Conservation (phyloP, 2,329 filamentous ascomycete genomes). For the Stemphylium vesicarium region DNA sequence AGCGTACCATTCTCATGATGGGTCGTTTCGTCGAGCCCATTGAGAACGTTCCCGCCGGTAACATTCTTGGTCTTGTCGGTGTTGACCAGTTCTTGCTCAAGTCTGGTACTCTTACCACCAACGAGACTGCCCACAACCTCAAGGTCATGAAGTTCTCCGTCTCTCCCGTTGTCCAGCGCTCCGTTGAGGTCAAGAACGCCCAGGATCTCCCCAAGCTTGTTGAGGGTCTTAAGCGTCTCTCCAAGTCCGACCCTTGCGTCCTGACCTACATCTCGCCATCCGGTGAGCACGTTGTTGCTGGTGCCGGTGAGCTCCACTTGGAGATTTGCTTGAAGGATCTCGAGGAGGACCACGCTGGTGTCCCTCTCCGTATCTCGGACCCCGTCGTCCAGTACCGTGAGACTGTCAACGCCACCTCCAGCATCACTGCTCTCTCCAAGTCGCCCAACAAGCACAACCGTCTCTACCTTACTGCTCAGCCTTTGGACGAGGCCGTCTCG, state of each 20-base stretch:
- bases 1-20: constrained; percentile 99
- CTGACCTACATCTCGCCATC: constrained; percentile 87
- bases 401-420: constrained; percentile 82
- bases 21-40: constrained; percentile 98
- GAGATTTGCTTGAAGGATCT: constrained; percentile 99
- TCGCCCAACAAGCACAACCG: constrained; percentile 99
- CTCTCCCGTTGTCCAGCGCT: constrained; percentile 96
- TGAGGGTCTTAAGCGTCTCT: constrained; percentile 99
- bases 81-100: constrained; percentile 99
- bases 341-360: constrained; percentile 98
- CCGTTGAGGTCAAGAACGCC: constrained; percentile 99
- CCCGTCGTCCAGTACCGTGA: constrained; percentile 99
- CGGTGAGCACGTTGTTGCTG: constrained; percentile 98
- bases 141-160: constrained; percentile 99
- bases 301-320: constrained; percentile 98
- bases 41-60: constrained; percentile 98
- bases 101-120: constrained; percentile 98
- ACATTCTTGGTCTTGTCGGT: constrained; percentile 99
- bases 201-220: constrained; percentile 99
- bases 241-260: constrained; percentile 99
- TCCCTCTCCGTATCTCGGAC: constrained; percentile 96
- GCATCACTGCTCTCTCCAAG: constrained; percentile 97
- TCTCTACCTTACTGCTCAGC: constrained; percentile 94
- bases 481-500: constrained; percentile 89
- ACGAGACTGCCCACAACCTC: constrained; percentile 97